Conservation (phyloP, 176 grass and related monocot species). For the Bothriochloa decipiens region DNA sequence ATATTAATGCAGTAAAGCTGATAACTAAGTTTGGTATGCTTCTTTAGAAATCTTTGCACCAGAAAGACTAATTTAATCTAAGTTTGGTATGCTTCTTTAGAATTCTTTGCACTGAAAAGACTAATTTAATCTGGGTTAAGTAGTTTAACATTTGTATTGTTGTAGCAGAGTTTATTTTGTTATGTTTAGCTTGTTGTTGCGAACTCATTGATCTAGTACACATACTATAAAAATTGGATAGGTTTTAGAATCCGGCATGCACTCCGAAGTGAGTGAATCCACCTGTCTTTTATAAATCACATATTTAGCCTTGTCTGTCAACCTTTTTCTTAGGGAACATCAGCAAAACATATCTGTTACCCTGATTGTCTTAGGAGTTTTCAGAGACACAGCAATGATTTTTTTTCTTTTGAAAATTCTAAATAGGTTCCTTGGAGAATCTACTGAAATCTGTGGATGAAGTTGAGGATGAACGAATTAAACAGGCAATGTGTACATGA, state of each 20-base stretch:
- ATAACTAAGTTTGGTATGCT: slow-evolving; percentile 89
- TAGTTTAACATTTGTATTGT: not conserved
- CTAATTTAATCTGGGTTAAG: slow-evolving; percentile 2
- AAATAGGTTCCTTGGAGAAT: slow-evolving; percentile 91
- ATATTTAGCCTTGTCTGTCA: slow-evolving; percentile 36
- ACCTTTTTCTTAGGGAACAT: slow-evolving; percentile 25
- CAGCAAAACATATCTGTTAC: not conserved
- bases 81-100: slow-evolving; percentile 75
- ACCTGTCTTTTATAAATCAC: slow-evolving; percentile 7
- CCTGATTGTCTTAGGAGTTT: slow-evolving; percentile 25
- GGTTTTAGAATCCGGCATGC: slow-evolving; percentile 24
- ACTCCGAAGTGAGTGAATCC: not conserved
- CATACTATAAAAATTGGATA: not conserved
- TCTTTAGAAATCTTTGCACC: slow-evolving; percentile 26
- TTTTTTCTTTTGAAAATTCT: slow-evolving; percentile 32
- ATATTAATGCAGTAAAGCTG: slow-evolving; percentile 78
- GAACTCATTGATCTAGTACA: slow-evolving; percentile 30
- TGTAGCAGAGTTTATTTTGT: slow-evolving; percentile 23
- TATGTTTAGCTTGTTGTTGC: not conserved
- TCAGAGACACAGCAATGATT: slow-evolving; percentile 12
- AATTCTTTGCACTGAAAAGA: slow-evolving; percentile 10
- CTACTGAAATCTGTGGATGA: slow-evolving; percentile 69
- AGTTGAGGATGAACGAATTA: slow-evolving; percentile 80
- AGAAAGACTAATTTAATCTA: slow-evolving; percentile 31
- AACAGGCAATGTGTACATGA: slow-evolving; percentile 54